Conservation (phyloP, 1,284 basidiomycete genomes). For the Austropuccinia psidii region DNA sequence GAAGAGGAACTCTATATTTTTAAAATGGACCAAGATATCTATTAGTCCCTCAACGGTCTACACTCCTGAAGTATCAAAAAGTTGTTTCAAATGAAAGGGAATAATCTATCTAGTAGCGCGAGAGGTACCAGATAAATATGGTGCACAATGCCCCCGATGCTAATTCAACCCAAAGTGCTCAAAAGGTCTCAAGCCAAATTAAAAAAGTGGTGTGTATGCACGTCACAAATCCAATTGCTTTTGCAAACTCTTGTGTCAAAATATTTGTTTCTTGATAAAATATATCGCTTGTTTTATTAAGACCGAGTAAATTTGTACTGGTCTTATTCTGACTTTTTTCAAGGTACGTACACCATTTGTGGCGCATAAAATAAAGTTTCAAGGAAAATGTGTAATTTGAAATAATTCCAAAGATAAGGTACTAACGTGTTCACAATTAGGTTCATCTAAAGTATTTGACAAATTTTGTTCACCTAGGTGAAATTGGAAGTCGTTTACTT, state of each 20-base stretch:
- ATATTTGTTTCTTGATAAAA: too few relatives aligned
- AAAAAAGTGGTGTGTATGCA: neutral
- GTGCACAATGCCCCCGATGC: neutral
- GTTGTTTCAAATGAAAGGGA: neutral
- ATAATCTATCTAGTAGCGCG: neutral
- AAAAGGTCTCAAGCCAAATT: neutral
- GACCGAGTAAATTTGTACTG: slow-evolving; percentile 1
- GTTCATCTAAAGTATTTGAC: neutral
- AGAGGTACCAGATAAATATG: neutral
- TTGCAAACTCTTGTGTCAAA: neutral
- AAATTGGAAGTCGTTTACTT: slow-evolving; percentile 10
- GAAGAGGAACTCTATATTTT: slow-evolving; percentile 25
- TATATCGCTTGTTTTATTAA: too few relatives aligned
- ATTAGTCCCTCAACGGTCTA: neutral
- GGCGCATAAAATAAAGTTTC: neutral
- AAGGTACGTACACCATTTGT: neutral
- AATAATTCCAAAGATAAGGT: neutral
- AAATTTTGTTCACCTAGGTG: neutral
- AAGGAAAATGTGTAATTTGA: neutral
- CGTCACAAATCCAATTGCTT: neutral
- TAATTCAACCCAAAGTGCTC: neutral
- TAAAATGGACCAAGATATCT: neutral
- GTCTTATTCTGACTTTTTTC: neutral
- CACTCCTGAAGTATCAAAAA: neutral
- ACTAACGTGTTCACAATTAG: slow-evolving; percentile 16